A percentile compares a stretch with the other conserved stretches of the same genome.
phyloP scores from a whole-genome alignment of 345 rosid species.

The Eutrema yunnanense region DNA sequence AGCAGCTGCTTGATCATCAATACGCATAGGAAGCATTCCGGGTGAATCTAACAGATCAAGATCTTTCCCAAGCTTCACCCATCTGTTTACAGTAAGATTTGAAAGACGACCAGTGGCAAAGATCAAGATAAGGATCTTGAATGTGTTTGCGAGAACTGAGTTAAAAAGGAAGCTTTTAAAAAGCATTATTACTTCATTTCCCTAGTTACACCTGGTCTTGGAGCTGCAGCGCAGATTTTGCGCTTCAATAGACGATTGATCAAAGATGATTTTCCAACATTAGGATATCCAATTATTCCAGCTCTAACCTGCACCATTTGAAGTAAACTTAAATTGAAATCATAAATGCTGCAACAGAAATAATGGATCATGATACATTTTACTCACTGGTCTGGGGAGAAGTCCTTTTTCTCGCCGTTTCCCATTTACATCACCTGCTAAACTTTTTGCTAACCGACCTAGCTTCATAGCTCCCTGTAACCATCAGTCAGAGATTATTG shows the following conservation, averaged over 20 bases:
- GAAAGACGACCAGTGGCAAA: not conserved
- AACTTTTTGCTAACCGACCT: constrained; percentile 58
- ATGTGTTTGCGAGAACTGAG: not conserved
- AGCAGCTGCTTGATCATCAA: constrained; percentile 83
- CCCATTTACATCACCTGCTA: constrained; percentile 72
- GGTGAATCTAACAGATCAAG: constrained; percentile 92
- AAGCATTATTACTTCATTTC: constrained; percentile 50
- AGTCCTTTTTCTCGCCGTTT: constrained; percentile 83
- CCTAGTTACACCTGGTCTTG: constrained; percentile 95
- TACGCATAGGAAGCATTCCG: constrained; percentile 87
- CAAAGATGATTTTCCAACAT: constrained; percentile 95
- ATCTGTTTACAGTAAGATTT: constrained; percentile 30
- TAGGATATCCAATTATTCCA: constrained; percentile 94
- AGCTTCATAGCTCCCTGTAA: constrained; percentile 80
- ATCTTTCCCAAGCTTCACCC: constrained; percentile 85
- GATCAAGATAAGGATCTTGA: not conserved
- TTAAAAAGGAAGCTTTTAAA: not conserved
- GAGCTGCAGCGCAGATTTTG: constrained; percentile 86
- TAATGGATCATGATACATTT: not conserved
- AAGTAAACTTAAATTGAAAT: not conserved
- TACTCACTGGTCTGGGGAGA: constrained; percentile 76
- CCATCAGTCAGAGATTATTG: not conserved
- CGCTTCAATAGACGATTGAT: constrained; percentile 87
- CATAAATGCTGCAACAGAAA: not conserved
- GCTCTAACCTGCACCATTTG: constrained; percentile 66